Percentiles rank a stretch among this genome's conserved stretches.
Evolutionary conservation across 1,284 basidiomycete species (phyloP).

Genomic region (Leccinum brunneo-olivaceum): DNA sequence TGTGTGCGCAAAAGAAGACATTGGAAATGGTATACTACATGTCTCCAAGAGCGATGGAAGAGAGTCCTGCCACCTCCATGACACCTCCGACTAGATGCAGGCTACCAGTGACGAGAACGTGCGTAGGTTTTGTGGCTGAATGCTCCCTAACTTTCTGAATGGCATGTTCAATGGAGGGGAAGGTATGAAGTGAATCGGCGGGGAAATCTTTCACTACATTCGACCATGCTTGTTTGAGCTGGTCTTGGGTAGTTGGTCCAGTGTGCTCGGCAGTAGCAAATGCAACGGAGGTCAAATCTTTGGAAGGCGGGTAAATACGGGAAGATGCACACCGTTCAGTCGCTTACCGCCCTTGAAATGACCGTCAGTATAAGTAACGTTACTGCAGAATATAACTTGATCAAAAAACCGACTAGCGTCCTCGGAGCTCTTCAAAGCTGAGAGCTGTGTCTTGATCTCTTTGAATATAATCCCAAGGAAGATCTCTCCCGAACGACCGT

Average conservation of each 20-base stretch:
- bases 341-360: slow-evolving; percentile 81
- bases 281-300: slow-evolving; percentile 71
- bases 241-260: slow-evolving; percentile 69
- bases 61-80: slow-evolving; percentile 82
- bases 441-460: slow-evolving; percentile 42
- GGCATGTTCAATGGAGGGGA: slow-evolving; percentile 88
- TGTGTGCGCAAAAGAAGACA: slow-evolving; percentile 4
- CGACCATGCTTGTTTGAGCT: slow-evolving; percentile 72
- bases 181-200: slow-evolving; percentile 60
- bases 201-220: slow-evolving; percentile 58
- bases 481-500: slow-evolving; percentile 72
- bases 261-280: slow-evolving; percentile 60
- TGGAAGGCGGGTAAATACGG: slow-evolving; percentile 1
- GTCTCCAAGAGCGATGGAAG: slow-evolving; percentile 48
- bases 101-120: slow-evolving; percentile 87
- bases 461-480: slow-evolving; percentile 65
- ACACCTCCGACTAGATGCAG: slow-evolving; percentile 93
- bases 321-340: slow-evolving; percentile 1
- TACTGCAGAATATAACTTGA: slow-evolving; percentile 90
- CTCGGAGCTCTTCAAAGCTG: slow-evolving; percentile 34
- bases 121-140: slow-evolving; percentile 30
- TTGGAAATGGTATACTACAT: slow-evolving; percentile 9
- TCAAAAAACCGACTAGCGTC: slow-evolving; percentile 58
- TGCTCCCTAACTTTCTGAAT: slow-evolving; percentile 54
- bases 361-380: slow-evolving; percentile 89